A percentile compares a stretch with the other conserved stretches of the same genome.
Evolutionary conservation across 2,329 filamentous ascomycete genomes (phyloP).

Genomic region (Pseudogymnoascus verrucosus): DNA sequence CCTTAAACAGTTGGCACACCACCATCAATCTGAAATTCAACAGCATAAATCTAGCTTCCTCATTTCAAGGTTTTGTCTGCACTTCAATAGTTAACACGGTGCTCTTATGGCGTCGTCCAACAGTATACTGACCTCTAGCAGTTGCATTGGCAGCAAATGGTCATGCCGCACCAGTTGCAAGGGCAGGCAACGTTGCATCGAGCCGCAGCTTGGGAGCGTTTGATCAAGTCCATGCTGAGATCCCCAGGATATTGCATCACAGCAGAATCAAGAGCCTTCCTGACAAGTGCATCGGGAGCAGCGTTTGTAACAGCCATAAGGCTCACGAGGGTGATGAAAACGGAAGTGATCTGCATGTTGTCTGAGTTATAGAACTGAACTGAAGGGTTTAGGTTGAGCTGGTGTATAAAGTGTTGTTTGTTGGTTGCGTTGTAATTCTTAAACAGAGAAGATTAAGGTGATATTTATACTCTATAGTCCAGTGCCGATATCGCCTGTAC

Average conservation of each 20-base stretch:
- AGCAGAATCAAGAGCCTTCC: neutral
- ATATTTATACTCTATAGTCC: neutral
- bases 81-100: neutral
- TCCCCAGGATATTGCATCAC: neutral
- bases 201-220: neutral
- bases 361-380: neutral
- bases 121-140: neutral
- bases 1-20: neutral
- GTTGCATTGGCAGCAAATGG: neutral
- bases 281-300: neutral
- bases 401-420: neutral
- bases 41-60: neutral
- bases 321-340: neutral
- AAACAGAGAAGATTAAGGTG: neutral
- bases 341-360: neutral
- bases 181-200: neutral
- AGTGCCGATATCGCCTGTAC: neutral
- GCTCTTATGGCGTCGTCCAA: neutral
- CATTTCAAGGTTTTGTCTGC: neutral
- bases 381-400: neutral
- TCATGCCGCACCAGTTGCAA: neutral
- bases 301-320: neutral
- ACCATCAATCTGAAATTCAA: neutral
- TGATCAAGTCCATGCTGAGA: neutral
- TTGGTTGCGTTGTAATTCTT: neutral